Percentiles rank a stretch among this genome's conserved stretches.
Evolutionary conservation across 2,329 filamentous ascomycete genomes (phyloP).

Genomic region (Aureobasidium uvarum): DNA sequence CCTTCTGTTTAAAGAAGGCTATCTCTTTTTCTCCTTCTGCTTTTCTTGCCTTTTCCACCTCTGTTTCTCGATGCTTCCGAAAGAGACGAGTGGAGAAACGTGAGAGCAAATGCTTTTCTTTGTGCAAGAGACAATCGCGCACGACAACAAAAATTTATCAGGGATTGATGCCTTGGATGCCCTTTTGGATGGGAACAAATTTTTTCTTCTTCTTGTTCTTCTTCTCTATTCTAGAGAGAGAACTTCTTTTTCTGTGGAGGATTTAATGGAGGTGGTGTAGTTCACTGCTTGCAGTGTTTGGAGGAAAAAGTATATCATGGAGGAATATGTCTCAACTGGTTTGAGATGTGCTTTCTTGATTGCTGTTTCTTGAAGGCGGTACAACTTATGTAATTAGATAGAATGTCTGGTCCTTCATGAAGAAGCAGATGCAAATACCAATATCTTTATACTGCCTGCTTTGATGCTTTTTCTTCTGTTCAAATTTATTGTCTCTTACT

Average conservation of each 20-base stretch:
- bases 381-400: conserved; percentile 17
- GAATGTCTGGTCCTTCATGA: neutral
- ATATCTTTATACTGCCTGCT: conserved; percentile 8
- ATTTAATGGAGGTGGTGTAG: neutral
- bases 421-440: conserved; percentile 3
- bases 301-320: neutral
- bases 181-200: conserved; percentile 20
- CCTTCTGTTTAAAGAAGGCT: conserved; percentile 4
- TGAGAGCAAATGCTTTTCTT: neutral
- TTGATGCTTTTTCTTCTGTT: neutral
- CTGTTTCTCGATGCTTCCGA: conserved; percentile 3
- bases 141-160: neutral
- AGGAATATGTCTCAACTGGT: neutral
- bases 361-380: neutral
- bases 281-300: conserved; percentile 16
- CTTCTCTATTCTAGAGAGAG: neutral
- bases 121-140: neutral
- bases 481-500: neutral
- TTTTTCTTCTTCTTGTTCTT: neutral
- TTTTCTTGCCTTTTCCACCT: neutral
- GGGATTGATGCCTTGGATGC: conserved; percentile 22
- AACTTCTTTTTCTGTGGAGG: neutral
- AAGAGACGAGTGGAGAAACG: neutral
- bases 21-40: neutral
- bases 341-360: neutral